These are phyloP conservation scores for Umbilicaria muhlenbergii DNA, from an alignment of 495 filamentous ascomycete genomes.

Conservation along the genomic window DNA sequence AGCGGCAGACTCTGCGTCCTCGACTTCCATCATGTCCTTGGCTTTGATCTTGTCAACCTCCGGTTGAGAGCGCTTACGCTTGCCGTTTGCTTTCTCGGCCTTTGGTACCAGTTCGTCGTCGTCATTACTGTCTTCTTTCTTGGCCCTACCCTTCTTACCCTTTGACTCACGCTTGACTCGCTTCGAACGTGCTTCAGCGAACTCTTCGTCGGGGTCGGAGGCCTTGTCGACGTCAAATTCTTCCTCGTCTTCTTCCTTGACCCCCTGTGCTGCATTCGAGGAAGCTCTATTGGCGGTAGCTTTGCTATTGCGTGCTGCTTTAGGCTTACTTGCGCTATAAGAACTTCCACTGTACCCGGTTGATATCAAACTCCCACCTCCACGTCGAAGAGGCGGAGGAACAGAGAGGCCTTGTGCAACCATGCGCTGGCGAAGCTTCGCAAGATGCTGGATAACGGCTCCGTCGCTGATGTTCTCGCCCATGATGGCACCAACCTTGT, in stretches of 20 bases:
- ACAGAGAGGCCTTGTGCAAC: conserved; percentile 17
- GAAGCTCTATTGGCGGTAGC: background rate
- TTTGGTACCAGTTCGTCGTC: background rate
- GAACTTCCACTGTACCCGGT: background rate
- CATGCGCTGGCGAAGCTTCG: conserved; percentile 26
- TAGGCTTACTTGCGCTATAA: background rate
- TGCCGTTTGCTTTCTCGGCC: background rate
- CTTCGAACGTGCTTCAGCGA: conserved; percentile 5
- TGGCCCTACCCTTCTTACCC: background rate
- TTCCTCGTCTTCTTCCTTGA: conserved; percentile 1
- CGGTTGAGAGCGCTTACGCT: too few species aligned
- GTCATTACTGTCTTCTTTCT: conserved; percentile 1
- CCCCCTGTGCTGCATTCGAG: background rate
- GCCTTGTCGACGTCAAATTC: conserved; percentile 9
- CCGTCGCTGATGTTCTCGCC: conserved; percentile 22
- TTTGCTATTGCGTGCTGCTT: background rate
- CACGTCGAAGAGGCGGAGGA: conserved; percentile 26
- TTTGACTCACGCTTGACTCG: background rate
- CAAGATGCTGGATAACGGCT: conserved; percentile 32
- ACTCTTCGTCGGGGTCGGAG: conserved; percentile 16
- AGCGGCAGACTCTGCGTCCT: conserved; percentile 3
- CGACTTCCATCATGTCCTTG: background rate
- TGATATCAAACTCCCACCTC: conserved; percentile 4
- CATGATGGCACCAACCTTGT: conserved; percentile 21
- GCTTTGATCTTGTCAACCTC: background rate